These are phyloP conservation scores for Lodderomyces orthopsilosis DNA, from an alignment of 1,139 yeast species.

Conservation along the genomic window DNA sequence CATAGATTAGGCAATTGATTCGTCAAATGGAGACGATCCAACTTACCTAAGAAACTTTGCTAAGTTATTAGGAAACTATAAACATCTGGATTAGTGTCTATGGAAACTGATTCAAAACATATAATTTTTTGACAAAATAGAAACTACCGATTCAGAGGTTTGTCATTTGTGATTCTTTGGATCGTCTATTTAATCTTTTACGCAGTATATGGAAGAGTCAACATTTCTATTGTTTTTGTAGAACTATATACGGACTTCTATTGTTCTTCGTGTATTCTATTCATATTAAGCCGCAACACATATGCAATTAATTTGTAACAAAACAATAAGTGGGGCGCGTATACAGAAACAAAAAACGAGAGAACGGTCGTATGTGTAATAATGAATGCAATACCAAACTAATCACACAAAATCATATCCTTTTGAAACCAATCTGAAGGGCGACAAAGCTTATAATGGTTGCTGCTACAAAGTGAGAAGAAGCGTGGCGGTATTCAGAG, in stretches of 20 bases:
- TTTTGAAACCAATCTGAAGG: not conserved
- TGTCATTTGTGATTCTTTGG: not conserved
- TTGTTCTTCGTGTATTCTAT: too few relatives aligned
- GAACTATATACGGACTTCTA: not conserved
- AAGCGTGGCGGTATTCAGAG: too few relatives aligned
- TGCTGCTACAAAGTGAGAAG: not conserved
- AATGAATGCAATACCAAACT: not conserved
- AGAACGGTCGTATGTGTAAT: not conserved
- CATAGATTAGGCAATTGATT: not conserved
- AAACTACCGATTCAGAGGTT: too few relatives aligned
- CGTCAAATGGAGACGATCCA: not conserved
- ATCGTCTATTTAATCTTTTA: not conserved
- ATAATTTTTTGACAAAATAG: too few relatives aligned
- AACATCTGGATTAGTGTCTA: too few relatives aligned
- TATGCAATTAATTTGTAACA: conserved; percentile 1
- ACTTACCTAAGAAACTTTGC: not conserved
- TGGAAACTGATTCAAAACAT: too few relatives aligned
- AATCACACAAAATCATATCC: not conserved
- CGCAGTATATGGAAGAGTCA: not conserved
- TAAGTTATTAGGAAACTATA: not conserved
- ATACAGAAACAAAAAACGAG: too few relatives aligned
- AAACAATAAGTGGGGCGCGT: too few relatives aligned
- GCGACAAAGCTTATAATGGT: not conserved
- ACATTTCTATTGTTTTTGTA: not conserved
- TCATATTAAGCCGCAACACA: not conserved